phyloP scores from a whole-genome alignment of 306 rosid species.

The Trifolium repens region DNA sequence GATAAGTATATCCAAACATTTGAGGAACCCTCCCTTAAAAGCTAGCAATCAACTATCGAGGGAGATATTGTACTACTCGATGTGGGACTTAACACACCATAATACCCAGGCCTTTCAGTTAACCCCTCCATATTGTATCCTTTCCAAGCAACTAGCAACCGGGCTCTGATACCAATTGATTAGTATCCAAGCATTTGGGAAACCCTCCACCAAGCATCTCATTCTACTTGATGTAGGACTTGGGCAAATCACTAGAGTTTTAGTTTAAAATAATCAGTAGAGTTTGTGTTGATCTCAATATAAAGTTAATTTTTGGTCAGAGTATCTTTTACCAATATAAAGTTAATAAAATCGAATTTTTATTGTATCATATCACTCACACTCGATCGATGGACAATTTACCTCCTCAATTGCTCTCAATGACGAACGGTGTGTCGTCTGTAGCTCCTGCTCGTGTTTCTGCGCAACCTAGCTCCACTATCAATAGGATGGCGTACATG shows the following conservation, averaged over 20 bases:
- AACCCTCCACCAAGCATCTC: too few species aligned
- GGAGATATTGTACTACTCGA: background rate
- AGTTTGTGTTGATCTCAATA: too few species aligned
- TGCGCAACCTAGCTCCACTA: background rate
- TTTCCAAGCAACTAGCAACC: background rate
- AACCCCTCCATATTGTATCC: background rate
- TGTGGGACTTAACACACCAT: background rate
- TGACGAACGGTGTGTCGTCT: background rate
- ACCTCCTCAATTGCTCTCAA: background rate
- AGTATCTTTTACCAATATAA: too few species aligned
- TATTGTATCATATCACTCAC: background rate
- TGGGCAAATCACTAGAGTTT: background rate
- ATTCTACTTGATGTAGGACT: too few species aligned
- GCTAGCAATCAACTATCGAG: background rate
- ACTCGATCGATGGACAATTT: background rate
- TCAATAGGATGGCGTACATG: background rate
- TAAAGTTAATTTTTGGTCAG: too few species aligned
- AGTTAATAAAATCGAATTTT: background rate
- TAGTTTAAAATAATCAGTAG: too few species aligned
- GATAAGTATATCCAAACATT: background rate
- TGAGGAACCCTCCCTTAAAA: background rate
- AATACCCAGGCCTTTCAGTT: background rate
- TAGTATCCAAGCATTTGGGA: background rate
- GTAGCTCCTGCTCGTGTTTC: background rate
- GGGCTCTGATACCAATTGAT: background rate